A percentile compares a stretch with the other conserved stretches of the same genome.
These are phyloP conservation scores for Pouteria glomerata DNA, from an alignment of 148 eudicot species.

Conservation along the genomic window DNA sequence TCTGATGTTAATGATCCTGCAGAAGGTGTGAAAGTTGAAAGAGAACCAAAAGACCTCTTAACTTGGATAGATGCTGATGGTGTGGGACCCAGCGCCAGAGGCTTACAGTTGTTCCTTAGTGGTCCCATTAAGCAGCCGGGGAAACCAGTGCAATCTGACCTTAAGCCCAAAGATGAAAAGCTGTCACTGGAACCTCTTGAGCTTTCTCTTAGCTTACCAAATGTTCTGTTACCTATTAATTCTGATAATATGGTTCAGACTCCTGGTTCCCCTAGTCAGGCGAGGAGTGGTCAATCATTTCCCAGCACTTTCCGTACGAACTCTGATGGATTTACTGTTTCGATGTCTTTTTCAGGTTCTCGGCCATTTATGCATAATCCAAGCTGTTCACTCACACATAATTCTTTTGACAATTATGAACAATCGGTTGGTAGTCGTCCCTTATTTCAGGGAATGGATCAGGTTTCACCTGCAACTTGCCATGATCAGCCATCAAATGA, in stretches of 20 bases:
- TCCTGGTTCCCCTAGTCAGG: conserved; percentile 76
- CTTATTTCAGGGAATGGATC: conserved; percentile 70
- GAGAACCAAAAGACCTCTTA: conserved; percentile 28
- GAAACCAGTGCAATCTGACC: conserved; percentile 25
- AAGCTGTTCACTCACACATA: conserved; percentile 77
- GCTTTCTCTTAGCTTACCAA: conserved; percentile 92
- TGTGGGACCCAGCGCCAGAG: conserved; percentile 74
- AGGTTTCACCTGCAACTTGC: conserved; percentile 36
- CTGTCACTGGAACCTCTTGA: conserved; percentile 65
- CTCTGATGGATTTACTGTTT: conserved; percentile 81
- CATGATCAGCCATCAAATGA: conserved; percentile 58
- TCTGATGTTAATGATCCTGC: conserved; percentile 26
- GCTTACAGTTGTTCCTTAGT: conserved; percentile 65
- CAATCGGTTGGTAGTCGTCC: conserved; percentile 90
- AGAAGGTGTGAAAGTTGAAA: conserved; percentile 37
- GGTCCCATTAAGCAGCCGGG: conserved; percentile 57
- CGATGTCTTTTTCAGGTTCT: conserved; percentile 89
- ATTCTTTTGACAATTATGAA: conserved; percentile 64
- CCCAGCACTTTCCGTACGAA: conserved; percentile 66
- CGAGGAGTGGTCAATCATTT: conserved; percentile 79
- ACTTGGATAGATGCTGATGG: conserved; percentile 39
- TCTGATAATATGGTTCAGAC: conserved; percentile 45
- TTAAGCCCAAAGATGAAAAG: conserved; percentile 53
- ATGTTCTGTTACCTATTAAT: conserved; percentile 58
- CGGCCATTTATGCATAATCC: conserved; percentile 71